Conservation (phyloP, 2,329 filamentous ascomycete species). For the Scedosporium minutisporum region DNA sequence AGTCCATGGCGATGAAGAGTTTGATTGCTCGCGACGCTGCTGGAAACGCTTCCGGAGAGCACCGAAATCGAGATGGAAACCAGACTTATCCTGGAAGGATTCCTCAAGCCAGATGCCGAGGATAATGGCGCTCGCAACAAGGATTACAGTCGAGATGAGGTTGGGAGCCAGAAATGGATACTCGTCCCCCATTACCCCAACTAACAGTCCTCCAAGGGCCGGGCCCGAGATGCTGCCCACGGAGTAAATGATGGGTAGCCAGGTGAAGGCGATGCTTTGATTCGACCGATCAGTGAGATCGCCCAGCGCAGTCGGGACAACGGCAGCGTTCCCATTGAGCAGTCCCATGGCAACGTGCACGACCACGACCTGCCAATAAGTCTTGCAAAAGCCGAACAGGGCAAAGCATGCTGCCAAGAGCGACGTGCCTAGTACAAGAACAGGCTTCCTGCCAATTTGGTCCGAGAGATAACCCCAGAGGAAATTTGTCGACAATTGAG, state of each 20-base stretch:
- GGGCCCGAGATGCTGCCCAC: conserved; percentile 89
- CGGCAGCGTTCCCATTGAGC: conserved; percentile 88
- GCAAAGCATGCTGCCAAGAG: conserved; percentile 73
- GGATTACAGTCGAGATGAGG: conserved; percentile 61
- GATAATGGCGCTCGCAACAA: conserved; percentile 63
- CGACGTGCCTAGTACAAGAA: conserved; percentile 70
- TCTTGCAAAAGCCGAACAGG: conserved; percentile 77
- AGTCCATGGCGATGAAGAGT: not conserved
- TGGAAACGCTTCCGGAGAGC: not conserved
- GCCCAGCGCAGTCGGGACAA: conserved; percentile 86
- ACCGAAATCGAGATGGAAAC: not conserved
- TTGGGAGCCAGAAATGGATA: conserved; percentile 86
- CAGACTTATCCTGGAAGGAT: conserved; percentile 32
- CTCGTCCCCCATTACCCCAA: conserved; percentile 47
- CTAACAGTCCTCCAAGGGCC: conserved; percentile 76
- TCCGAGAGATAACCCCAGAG: conserved; percentile 48
- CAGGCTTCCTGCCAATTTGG: conserved; percentile 60
- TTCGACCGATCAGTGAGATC: conserved; percentile 94
- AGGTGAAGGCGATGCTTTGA: conserved; percentile 87
- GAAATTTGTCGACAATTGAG: conserved; percentile 87
- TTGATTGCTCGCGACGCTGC: not conserved
- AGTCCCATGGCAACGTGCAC: conserved; percentile 87
- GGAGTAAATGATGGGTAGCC: conserved; percentile 92
- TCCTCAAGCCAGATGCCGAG: conserved; percentile 79
- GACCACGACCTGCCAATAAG: conserved; percentile 72